A percentile compares a stretch with the other conserved stretches of the same genome.
Conservation (phyloP, 1,139 yeast genomes). For the Hyphopichia khmerensis region DNA sequence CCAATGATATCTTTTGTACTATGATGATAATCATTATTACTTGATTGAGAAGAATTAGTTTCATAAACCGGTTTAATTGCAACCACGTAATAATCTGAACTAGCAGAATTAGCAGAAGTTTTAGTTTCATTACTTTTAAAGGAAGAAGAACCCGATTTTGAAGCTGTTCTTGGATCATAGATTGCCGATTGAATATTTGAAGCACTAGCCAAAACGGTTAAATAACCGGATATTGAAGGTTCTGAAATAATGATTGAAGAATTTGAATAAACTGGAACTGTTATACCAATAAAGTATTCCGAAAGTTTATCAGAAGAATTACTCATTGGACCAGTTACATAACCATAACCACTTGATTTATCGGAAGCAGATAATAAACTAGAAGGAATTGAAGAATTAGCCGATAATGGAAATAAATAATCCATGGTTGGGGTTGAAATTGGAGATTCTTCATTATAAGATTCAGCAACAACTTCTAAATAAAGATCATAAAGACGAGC, state of each 20-base stretch:
- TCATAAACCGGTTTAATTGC: slow-evolving; percentile 34
- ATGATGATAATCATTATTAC: slow-evolving; percentile 4
- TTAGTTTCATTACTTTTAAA: background rate
- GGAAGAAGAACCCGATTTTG: too few species aligned
- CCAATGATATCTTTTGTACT: slow-evolving; percentile 28
- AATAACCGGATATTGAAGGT: slow-evolving; percentile 67
- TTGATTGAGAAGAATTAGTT: slow-evolving; percentile 7
- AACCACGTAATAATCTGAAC: slow-evolving; percentile 31
- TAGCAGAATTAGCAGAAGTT: slow-evolving; percentile 2
- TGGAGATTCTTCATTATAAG: slow-evolving; percentile 28
- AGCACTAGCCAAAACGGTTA: slow-evolving; percentile 66
- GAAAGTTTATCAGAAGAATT: slow-evolving; percentile 27
- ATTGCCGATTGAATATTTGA: slow-evolving; percentile 49
- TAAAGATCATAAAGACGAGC: slow-evolving; percentile 68
- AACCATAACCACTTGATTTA: slow-evolving; percentile 23
- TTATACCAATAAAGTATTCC: slow-evolving; percentile 51
- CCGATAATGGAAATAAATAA: slow-evolving; percentile 53
- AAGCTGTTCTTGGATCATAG: slow-evolving; percentile 47
- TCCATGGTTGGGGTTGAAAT: slow-evolving; percentile 32
- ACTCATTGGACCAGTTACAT: slow-evolving; percentile 62
- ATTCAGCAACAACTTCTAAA: slow-evolving; percentile 33
- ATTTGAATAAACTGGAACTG: slow-evolving; percentile 72
- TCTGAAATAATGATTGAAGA: slow-evolving; percentile 63
- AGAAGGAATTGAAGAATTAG: slow-evolving; percentile 44
- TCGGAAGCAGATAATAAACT: slow-evolving; percentile 18